Evolutionary conservation across 345 rosid species (phyloP).

Genomic region (Angophora floribunda): DNA sequence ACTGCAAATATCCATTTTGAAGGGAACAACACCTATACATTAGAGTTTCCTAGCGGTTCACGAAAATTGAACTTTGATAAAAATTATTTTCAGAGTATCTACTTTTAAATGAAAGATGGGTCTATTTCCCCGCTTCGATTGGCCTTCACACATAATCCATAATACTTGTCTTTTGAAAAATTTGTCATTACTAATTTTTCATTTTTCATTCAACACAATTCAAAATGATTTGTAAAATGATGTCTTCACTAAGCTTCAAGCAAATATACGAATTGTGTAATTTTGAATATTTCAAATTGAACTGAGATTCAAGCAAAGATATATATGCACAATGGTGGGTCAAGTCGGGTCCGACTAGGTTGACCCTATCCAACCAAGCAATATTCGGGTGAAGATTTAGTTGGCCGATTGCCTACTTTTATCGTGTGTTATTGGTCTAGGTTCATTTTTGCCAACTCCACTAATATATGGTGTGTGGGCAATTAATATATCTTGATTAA

Average conservation of each 20-base stretch:
- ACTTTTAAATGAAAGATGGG: background rate
- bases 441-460: background rate
- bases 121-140: too few relatives aligned
- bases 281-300: background rate
- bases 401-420: background rate
- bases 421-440: background rate
- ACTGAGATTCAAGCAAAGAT: background rate
- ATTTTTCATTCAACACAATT: background rate
- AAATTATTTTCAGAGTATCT: too few relatives aligned
- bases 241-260: background rate
- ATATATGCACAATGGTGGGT: background rate
- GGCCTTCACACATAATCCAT: too few relatives aligned
- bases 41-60: too few relatives aligned
- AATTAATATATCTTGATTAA: too few relatives aligned
- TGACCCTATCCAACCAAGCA: background rate
- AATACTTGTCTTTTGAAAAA: too few relatives aligned
- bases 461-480: fast-evolving
- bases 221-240: too few relatives aligned
- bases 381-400: background rate
- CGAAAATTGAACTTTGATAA: background rate
- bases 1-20: background rate
- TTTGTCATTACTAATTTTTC: too few relatives aligned
- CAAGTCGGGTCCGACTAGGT: background rate
- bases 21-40: background rate
- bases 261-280: background rate